Conservation (phyloP, 495 filamentous ascomycete genomes). For the Glonium stellatum region DNA sequence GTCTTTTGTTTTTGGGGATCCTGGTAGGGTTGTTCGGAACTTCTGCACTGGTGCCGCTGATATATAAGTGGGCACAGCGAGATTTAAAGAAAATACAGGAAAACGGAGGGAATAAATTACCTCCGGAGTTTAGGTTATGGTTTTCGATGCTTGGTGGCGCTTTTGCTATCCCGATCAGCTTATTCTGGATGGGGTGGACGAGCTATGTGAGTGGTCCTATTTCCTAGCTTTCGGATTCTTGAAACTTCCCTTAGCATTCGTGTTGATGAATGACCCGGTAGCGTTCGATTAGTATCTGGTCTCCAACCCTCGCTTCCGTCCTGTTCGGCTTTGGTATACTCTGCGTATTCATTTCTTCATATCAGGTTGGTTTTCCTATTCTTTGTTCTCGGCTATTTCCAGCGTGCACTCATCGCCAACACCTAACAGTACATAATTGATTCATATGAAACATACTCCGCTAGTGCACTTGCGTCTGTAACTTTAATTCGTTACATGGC, state of each 20-base stretch:
- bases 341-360: conserved; percentile 38
- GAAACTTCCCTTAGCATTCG: background rate
- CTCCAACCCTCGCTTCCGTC: conserved; percentile 42
- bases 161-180: conserved; percentile 44
- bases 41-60: conserved; percentile 43
- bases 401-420: too few species aligned
- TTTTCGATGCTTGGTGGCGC: conserved; percentile 52
- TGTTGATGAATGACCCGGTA: background rate
- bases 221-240: background rate
- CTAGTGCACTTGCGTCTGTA: conserved; percentile 27
- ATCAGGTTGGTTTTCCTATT: background rate
- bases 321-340: conserved; percentile 50
- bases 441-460: conserved; percentile 30
- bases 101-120: conserved; percentile 31
- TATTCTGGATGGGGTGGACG: conserved; percentile 62
- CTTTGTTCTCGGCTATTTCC: too few species aligned
- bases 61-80: conserved; percentile 50
- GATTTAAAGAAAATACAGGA: conserved; percentile 39
- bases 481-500: conserved; percentile 32
- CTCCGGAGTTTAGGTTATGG: conserved; percentile 54
- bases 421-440: conserved; percentile 32
- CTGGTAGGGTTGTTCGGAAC: conserved; percentile 47
- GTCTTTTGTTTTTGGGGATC: conserved; percentile 54
- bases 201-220: conserved; percentile 29
- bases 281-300: conserved; percentile 48